Percentiles rank a stretch among this genome's conserved stretches.
Evolutionary conservation across 345 rosid genomes (phyloP).

Genomic region (Brassica juncea): DNA sequence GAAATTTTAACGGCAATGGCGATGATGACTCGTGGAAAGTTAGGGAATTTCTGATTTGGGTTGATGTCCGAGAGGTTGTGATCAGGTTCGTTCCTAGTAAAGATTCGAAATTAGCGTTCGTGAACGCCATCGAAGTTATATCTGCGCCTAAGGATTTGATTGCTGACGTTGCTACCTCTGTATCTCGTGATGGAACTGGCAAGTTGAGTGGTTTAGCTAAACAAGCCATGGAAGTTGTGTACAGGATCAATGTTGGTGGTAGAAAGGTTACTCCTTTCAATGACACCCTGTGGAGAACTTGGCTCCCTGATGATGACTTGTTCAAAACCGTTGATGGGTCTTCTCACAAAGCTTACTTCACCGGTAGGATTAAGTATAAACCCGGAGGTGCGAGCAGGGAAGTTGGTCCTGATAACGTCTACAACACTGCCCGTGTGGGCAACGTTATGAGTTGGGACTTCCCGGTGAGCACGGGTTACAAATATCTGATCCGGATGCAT

Average conservation of each 20-base stretch:
- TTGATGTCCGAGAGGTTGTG: constrained; percentile 50
- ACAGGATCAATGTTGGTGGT: constrained; percentile 84
- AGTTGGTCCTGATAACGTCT: constrained; percentile 74
- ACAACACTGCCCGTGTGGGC: constrained; percentile 79
- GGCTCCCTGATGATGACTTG: constrained; percentile 78
- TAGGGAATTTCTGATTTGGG: constrained; percentile 67
- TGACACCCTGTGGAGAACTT: constrained; percentile 87
- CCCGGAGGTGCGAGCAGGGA: constrained; percentile 66
- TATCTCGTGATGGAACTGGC: constrained; percentile 46
- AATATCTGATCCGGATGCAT: constrained; percentile 77
- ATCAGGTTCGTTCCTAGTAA: constrained; percentile 58
- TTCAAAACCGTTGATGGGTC: constrained; percentile 54
- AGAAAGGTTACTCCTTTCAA: constrained; percentile 83
- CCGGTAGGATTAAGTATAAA: constrained; percentile 64
- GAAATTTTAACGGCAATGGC: constrained; percentile 47
- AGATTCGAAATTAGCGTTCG: constrained; percentile 58
- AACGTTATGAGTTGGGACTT: constrained; percentile 66
- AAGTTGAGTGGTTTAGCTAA: constrained; percentile 52
- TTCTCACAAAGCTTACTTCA: constrained; percentile 42
- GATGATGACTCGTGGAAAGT: constrained; percentile 41
- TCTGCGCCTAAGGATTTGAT: constrained; percentile 89
- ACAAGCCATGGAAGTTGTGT: constrained; percentile 59
- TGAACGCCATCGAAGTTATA: constrained; percentile 84
- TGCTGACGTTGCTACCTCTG: constrained; percentile 52
- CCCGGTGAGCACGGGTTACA: constrained; percentile 45